Evolutionary conservation across 768 basidiomycete genomes (phyloP).

Genomic region (Termitomyces bulborhizus): DNA sequence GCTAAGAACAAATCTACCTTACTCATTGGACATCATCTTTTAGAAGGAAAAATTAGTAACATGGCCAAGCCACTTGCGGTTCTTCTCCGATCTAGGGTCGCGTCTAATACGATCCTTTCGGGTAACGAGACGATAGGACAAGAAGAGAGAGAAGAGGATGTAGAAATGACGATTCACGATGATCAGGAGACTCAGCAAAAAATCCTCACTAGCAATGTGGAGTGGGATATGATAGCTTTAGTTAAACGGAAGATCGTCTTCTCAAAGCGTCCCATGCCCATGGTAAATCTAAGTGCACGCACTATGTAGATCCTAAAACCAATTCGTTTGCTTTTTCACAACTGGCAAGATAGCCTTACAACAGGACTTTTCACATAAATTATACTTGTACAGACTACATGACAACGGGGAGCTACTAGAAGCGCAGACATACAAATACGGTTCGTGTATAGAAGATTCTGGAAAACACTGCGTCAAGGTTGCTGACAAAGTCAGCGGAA

Average conservation of each 20-base stretch:
- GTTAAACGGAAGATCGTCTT: slow-evolving; percentile 83
- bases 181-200: slow-evolving; percentile 14
- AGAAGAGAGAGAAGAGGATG: slow-evolving; percentile 13
- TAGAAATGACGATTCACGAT: slow-evolving; percentile 13
- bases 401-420: not conserved
- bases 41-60: slow-evolving; percentile 78
- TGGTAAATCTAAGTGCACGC: slow-evolving; percentile 26
- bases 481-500: no score
- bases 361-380: not conserved
- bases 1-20: slow-evolving; percentile 72
- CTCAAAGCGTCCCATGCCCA: slow-evolving; percentile 76
- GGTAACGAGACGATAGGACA: slow-evolving; percentile 12
- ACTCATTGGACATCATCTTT: slow-evolving; percentile 80
- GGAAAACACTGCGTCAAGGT: not conserved
- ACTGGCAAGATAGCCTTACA: no score
- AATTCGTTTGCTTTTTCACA: not conserved
- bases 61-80: slow-evolving; percentile 82
- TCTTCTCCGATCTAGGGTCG: slow-evolving; percentile 39
- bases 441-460: not conserved
- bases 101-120: slow-evolving; percentile 7
- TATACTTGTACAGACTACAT: slow-evolving; percentile 8
- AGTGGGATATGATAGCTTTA: slow-evolving; percentile 62
- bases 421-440: not conserved
- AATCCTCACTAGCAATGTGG: slow-evolving; percentile 9
- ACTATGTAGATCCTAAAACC: not conserved